Conservation (phyloP, 129 eudicot genomes). For the Artemisia annua region DNA sequence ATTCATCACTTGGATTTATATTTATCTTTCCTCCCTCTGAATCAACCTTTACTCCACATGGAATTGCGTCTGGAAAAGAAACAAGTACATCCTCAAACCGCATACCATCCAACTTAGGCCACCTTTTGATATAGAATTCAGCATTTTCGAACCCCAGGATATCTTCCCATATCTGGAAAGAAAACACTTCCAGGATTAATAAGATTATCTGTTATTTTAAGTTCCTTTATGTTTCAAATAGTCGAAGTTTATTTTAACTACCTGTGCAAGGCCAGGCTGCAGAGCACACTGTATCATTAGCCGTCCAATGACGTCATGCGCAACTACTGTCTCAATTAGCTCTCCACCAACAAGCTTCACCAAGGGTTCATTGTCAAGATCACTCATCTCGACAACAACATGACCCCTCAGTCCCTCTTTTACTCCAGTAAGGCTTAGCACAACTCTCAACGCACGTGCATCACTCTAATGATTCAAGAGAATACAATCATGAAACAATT, state of each 20-base stretch:
- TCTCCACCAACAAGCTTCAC: conserved; percentile 99
- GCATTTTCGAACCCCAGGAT: conserved; percentile 98
- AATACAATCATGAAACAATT: conserved; percentile 2
- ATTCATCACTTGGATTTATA: conserved; percentile 82
- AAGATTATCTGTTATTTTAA: neutral
- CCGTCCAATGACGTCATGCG: conserved; percentile 97
- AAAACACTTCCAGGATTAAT: conserved; percentile 14
- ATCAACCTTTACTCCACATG: conserved; percentile 88
- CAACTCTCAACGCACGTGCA: conserved; percentile 98
- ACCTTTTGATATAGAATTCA: conserved; percentile 91
- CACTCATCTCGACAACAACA: conserved; percentile 99
- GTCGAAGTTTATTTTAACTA: conserved; percentile 20
- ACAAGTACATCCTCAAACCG: conserved; percentile 68
- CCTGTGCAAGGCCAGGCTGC: conserved; percentile 99
- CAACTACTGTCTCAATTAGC: conserved; percentile 95
- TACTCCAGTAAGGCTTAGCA: conserved; percentile 96
- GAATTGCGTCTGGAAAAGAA: conserved; percentile 96
- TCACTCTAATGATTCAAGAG: conserved; percentile 62
- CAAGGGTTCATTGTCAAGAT: conserved; percentile 96
- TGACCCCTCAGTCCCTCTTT: conserved; percentile 94
- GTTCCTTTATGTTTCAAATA: neutral
- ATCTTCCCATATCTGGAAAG: conserved; percentile 93
- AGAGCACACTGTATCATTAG: conserved; percentile 99
- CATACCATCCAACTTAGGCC: conserved; percentile 85
- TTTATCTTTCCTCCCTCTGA: conserved; percentile 84